Evolutionary conservation across 1,284 basidiomycete species (phyloP).

Genomic region (Trametes hirsuta): DNA sequence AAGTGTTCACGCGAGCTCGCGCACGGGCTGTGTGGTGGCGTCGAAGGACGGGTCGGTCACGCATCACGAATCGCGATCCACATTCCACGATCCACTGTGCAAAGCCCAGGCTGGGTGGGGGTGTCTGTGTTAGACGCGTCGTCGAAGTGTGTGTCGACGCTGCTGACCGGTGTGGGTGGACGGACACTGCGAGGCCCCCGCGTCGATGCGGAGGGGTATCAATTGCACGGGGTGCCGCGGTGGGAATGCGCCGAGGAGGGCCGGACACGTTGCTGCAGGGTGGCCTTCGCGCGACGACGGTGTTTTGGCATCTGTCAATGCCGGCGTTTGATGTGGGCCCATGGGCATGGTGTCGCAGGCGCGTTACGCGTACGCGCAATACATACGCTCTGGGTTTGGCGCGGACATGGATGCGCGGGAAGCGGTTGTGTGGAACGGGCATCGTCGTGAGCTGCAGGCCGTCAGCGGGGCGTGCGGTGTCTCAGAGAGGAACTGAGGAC

Average conservation of each 20-base stretch:
- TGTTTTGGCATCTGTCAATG: constrained; percentile 22
- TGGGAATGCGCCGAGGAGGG: constrained; percentile 19
- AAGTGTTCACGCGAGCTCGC: no score
- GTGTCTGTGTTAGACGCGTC: no score
- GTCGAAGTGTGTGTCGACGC: neutral
- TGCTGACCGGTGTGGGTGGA: neutral
- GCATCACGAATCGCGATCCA: no score
- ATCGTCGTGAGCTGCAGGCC: neutral
- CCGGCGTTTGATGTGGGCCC: constrained; percentile 10
- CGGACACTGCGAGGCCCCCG: neutral
- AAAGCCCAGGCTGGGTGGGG: neutral
- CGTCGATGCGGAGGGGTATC: neutral
- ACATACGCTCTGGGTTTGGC: neutral
- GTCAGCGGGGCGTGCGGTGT: neutral
- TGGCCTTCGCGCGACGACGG: constrained; percentile 11
- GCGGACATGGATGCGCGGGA: neutral
- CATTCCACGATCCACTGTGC: neutral
- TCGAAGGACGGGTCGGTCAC: neutral
- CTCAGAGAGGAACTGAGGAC: neutral
- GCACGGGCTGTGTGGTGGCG: neutral
- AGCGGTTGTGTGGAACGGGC: neutral
- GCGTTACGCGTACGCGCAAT: neutral
- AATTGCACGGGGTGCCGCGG: constrained; percentile 4
- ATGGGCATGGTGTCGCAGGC: neutral
- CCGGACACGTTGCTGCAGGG: constrained; percentile 25